Conservation (phyloP, 225 moss, liverwort and hornwort species). For the Pseudisothecium myosuroides region DNA sequence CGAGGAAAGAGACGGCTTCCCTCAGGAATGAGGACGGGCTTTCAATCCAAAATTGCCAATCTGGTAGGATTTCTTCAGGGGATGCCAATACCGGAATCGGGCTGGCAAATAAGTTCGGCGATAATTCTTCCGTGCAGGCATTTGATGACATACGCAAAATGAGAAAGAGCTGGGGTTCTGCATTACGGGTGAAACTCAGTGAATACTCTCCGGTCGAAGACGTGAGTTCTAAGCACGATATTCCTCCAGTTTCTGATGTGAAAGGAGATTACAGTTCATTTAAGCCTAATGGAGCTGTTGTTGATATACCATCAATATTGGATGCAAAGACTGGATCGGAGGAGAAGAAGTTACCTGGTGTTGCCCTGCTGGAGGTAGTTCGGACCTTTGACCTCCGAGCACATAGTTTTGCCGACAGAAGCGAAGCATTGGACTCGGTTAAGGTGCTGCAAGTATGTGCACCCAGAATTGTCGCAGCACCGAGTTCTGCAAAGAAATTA, state of each 20-base stretch:
- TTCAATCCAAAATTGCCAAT: neutral
- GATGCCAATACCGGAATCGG: neutral
- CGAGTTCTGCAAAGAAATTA: neutral
- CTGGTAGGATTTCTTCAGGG: neutral
- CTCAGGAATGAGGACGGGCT: neutral
- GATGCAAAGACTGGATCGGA: neutral
- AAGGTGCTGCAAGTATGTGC: constrained; percentile 1
- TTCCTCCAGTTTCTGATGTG: neutral
- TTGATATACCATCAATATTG: neutral
- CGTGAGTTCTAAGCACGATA: neutral
- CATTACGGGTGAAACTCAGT: constrained; percentile 52
- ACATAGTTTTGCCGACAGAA: neutral
- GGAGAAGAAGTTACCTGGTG: neutral
- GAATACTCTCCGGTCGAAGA: neutral
- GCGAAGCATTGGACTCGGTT: neutral
- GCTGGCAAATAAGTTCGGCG: constrained; percentile 3
- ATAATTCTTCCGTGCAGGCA: constrained; percentile 48
- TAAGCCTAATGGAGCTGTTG: neutral
- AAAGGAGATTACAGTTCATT: neutral
- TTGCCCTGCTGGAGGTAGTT: neutral
- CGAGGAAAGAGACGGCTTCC: neutral
- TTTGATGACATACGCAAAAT: constrained; percentile 57
- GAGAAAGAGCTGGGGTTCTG: constrained; percentile 91
- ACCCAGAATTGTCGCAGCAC: neutral
- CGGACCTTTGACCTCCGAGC: constrained; percentile 6